phyloP scores from a whole-genome alignment of 2,329 filamentous ascomycete genomes.

The Metarhizium rileyi region DNA sequence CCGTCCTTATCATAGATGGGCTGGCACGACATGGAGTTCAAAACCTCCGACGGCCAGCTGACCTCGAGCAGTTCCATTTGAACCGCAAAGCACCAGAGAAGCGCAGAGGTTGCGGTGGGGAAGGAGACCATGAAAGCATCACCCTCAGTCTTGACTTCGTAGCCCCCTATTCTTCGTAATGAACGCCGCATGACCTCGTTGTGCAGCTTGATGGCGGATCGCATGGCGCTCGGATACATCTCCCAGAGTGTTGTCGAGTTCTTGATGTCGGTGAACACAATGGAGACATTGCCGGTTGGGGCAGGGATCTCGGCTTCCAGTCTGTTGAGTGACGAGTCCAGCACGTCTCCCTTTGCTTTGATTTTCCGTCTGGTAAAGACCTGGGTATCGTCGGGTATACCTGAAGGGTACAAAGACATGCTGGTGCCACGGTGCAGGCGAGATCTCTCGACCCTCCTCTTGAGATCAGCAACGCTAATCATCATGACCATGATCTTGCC shows the following conservation, averaged over 20 bases:
- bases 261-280: slow-evolving; percentile 99
- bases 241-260: slow-evolving; percentile 96
- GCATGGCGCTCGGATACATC: slow-evolving; percentile 88
- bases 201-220: slow-evolving; percentile 92
- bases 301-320: slow-evolving; percentile 87
- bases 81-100: slow-evolving; percentile 94
- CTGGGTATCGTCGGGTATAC: slow-evolving; percentile 61
- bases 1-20: slow-evolving; percentile 75
- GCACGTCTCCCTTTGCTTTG: slow-evolving; percentile 52
- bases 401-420: slow-evolving; percentile 73
- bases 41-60: slow-evolving; percentile 85
- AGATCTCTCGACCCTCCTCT: slow-evolving; percentile 69
- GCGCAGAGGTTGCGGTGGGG: slow-evolving; percentile 84
- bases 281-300: slow-evolving; percentile 79
- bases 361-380: slow-evolving; percentile 56
- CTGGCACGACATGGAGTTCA: slow-evolving; percentile 77
- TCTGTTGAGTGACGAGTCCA: slow-evolving; percentile 77
- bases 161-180: slow-evolving; percentile 85
- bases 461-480: slow-evolving; percentile 83
- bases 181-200: slow-evolving; percentile 95
- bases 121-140: slow-evolving; percentile 99
- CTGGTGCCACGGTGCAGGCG: slow-evolving; percentile 66
- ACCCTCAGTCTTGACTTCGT: slow-evolving; percentile 99
- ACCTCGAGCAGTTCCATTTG: slow-evolving; percentile 82
- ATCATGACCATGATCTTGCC: slow-evolving; percentile 99